Percentiles rank a stretch among this genome's conserved stretches.
These are phyloP conservation scores for Tillandsia leiboldiana DNA, from an alignment of 176 grass and related monocot species.

Conservation along the genomic window DNA sequence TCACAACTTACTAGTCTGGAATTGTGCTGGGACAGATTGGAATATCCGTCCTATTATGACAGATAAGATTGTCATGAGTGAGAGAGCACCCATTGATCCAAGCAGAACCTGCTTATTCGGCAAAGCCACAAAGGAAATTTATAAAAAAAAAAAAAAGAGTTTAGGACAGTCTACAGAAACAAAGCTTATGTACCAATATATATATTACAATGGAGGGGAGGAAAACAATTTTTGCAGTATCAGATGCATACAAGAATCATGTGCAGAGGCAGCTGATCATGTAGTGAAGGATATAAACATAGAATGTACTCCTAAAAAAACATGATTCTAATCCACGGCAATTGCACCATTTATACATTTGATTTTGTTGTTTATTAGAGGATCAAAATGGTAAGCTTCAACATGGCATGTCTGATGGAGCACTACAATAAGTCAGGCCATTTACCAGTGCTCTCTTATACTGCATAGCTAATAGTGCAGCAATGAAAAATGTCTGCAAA, in stretches of 20 bases:
- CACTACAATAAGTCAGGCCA: not conserved
- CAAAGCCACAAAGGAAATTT: conserved; percentile 17
- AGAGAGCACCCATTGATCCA: conserved; percentile 81
- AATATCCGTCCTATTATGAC: conserved; percentile 83
- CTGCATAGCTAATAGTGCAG: conserved; percentile 87
- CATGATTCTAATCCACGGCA: not conserved
- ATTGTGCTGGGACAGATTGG: conserved; percentile 77
- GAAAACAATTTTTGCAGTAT: not conserved
- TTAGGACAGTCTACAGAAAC: too few species aligned
- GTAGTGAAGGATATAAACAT: too few species aligned
- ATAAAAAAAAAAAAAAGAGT: conserved; percentile 1
- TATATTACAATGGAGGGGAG: not conserved
- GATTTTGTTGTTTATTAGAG: not conserved
- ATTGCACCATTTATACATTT: not conserved
- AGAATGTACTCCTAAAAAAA: not conserved
- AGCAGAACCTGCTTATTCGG: conserved; percentile 53
- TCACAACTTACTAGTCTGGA: conserved; percentile 78
- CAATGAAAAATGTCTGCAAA: conserved; percentile 95
- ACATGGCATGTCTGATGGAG: not conserved
- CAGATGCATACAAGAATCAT: not conserved
- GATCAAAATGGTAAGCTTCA: too few species aligned
- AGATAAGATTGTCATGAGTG: conserved; percentile 82
- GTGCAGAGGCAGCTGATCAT: not conserved
- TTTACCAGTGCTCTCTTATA: conserved; percentile 82
- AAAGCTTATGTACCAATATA: not conserved